phyloP scores from a whole-genome alignment of 2,329 filamentous ascomycete genomes.

The Pseudogymnoascus verrucosus region DNA sequence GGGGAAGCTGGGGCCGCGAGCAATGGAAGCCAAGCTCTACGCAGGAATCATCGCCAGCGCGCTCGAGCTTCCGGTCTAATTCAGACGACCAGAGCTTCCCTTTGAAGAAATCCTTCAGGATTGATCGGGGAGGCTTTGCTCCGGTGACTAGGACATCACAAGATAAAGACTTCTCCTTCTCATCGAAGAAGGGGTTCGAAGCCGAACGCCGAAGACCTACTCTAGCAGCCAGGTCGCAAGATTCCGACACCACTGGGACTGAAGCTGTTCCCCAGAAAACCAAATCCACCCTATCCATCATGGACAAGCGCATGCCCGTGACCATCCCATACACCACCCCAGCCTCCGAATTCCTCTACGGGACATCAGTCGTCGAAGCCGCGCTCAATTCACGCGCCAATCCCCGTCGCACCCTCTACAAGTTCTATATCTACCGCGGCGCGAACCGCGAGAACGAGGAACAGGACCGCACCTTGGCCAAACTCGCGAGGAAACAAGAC shows the following conservation, averaged over 20 bases:
- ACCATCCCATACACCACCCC: slow-evolving; percentile 67
- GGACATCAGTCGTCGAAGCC: slow-evolving; percentile 69
- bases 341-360: slow-evolving; percentile 87
- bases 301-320: slow-evolving; percentile 24
- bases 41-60: not conserved
- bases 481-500: slow-evolving; percentile 39
- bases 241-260: not conserved
- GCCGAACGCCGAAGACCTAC: not conserved
- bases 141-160: not conserved
- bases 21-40: not conserved
- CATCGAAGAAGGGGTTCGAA: not conserved
- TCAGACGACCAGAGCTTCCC: not conserved
- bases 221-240: not conserved
- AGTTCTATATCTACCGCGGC: slow-evolving; percentile 66
- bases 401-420: slow-evolving; percentile 67
- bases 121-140: not conserved
- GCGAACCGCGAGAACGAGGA: slow-evolving; percentile 44
- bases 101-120: not conserved
- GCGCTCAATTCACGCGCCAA: slow-evolving; percentile 52
- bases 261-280: not conserved
- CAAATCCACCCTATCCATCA: not conserved
- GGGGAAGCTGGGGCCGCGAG: not conserved
- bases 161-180: slow-evolving; percentile 6
- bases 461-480: slow-evolving; percentile 37
- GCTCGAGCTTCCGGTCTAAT: not conserved